phyloP scores from a whole-genome alignment of 2,329 filamentous ascomycete species.

The Coleophoma crateriformis region DNA sequence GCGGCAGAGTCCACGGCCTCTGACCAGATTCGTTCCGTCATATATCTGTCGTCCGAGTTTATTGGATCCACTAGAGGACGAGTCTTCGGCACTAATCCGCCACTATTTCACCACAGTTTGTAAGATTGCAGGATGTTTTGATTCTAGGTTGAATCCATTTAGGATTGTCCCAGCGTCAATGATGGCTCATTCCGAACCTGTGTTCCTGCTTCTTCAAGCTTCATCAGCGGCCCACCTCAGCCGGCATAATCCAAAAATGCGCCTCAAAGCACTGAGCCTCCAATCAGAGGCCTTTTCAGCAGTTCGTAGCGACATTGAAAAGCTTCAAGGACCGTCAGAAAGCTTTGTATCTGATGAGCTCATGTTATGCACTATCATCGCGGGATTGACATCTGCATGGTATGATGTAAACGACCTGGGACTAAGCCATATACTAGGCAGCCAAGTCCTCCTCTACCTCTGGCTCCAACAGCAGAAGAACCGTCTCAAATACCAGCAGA shows the following conservation, averaged over 20 bases:
- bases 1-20: neutral
- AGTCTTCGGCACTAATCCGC: constrained; percentile 4
- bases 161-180: constrained; percentile 4
- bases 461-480: constrained; percentile 2
- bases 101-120: constrained; percentile 7
- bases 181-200: constrained; percentile 6
- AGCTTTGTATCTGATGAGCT: constrained; percentile 5
- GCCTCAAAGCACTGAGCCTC: constrained; percentile 5
- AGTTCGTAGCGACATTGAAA: constrained; percentile 3
- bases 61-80: neutral
- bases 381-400: constrained; percentile 7
- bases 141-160: constrained; percentile 5
- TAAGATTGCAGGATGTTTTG: constrained; percentile 8
- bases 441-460: constrained; percentile 4
- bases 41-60: neutral
- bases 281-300: constrained; percentile 8
- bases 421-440: constrained; percentile 3
- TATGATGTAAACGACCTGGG: constrained; percentile 8
- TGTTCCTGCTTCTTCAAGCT: constrained; percentile 6
- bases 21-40: neutral
- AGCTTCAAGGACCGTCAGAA: neutral
- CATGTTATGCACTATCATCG: constrained; percentile 7
- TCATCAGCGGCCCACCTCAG: constrained; percentile 7
- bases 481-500: constrained; percentile 5
- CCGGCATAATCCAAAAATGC: constrained; percentile 3